phyloP scores from a whole-genome alignment of 192 early-diverging fungal genomes.

The Chytriomyces sp. region DNA sequence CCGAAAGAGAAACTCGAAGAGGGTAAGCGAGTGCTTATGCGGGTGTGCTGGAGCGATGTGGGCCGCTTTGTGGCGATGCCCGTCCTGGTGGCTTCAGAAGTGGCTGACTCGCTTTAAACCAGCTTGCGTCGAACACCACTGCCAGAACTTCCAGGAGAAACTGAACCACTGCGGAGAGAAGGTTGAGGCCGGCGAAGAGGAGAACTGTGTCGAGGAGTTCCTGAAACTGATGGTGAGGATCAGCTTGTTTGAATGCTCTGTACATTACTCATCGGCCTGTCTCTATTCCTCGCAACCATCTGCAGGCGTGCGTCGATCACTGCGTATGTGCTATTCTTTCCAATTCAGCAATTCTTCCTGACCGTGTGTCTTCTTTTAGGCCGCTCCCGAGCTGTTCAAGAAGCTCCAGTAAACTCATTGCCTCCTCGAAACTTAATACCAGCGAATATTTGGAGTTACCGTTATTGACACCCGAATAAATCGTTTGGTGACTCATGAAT shows the following conservation, averaged over 20 bases:
- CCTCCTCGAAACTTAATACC: no score
- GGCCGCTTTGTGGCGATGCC: no score
- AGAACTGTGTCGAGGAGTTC: constrained; percentile 55
- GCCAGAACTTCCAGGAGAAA: constrained; percentile 50
- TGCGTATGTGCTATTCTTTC: constrained; percentile 17
- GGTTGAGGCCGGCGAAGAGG: constrained; percentile 45
- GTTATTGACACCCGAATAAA: no score
- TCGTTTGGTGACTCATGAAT: not conserved
- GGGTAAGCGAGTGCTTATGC: constrained; percentile 15
- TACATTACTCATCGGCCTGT: not conserved
- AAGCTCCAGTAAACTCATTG: constrained; percentile 16
- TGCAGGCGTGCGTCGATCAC: constrained; percentile 38
- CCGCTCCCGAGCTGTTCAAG: constrained; percentile 31
- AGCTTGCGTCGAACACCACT: constrained; percentile 57
- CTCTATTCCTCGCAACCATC: not conserved
- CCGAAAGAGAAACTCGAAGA: constrained; percentile 44
- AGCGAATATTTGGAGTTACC: no score
- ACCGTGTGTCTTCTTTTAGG: constrained; percentile 9
- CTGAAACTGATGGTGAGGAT: constrained; percentile 52
- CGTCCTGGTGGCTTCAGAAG: no score
- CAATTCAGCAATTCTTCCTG: not conserved
- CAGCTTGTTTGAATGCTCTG: not conserved
- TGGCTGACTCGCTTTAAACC: constrained; percentile 5
- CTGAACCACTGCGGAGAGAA: constrained; percentile 44
- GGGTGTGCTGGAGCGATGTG: not conserved